Base-by-base conservation (phyloP, 2,329 filamentous ascomycete species). In the Sporothrix brunneoviolacea region DNA sequence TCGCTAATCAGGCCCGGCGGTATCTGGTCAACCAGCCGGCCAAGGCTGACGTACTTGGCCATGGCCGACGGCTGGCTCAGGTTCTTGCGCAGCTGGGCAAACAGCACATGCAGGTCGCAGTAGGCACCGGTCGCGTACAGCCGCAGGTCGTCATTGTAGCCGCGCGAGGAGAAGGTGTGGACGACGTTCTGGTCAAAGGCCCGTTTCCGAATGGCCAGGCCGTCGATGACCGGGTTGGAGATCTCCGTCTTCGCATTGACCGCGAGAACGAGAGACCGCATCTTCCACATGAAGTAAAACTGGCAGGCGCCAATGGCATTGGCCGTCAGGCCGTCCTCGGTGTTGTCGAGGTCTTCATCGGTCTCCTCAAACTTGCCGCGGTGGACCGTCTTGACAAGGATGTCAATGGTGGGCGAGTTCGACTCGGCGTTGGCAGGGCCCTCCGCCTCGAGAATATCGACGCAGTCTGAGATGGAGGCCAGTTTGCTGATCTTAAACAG, bases 201-300 rank as follows among this genome's bases (percentile, higher is more conserved):
- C 50, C 76, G 74, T 48, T 79, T 77, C 55, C 78, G 65, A 8
- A 73, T 60, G 8, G 76, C 74, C n/a, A 85, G 70, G 19, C 76
- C 67, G 58, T 86, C 80, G 27, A 90, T 70, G 8, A 82, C 77
- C 7, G 71, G 66, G 44, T 80, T 73, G 1, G 80, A 61, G 49
- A 88, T 66, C 47, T 70, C 75, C 4, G 72, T 74, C 38, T 80
- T 76, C 22, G 74, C 73, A 15, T 74, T 69, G 32, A 88, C 65
- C 15, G 76, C 66, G 48, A 75, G 71, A 55, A 74, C 72, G 54
- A 88, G 61, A 47, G 75, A 72, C 48, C 81, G 79, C 19, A 86
- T 78, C 63, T 93, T 91, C 93, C 93, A 98, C 82, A 95, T 88
- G 64, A 96, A 95, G 69, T 96, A 97, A 68, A 94, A 89, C 41